Evolutionary conservation across 1,284 basidiomycete species (phyloP).

Genomic region (Leccinum laetum): DNA sequence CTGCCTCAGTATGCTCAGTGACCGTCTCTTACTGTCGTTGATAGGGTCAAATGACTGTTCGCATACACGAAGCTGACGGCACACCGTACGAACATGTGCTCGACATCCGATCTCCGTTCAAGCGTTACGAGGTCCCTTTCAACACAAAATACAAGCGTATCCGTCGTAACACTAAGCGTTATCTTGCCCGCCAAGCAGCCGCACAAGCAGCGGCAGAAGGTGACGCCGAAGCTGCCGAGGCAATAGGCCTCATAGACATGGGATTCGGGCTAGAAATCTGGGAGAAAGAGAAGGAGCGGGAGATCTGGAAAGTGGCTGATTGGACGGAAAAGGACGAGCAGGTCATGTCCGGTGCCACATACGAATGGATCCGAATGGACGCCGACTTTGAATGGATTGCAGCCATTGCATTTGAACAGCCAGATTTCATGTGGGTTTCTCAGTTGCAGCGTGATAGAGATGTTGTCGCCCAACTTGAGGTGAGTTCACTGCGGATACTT

Average conservation of each 20-base stretch:
- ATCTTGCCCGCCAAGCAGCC: constrained; percentile 91
- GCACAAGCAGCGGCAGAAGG: constrained; percentile 93
- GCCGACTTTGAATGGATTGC: too few relatives aligned
- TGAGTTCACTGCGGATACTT: too few relatives aligned
- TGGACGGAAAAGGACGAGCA: constrained; percentile 27
- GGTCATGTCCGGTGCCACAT: too few relatives aligned
- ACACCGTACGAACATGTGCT: constrained; percentile 99
- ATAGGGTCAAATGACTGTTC: constrained; percentile 96
- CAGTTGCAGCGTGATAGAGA: too few relatives aligned
- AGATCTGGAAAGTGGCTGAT: constrained; percentile 62
- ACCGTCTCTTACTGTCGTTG: constrained; percentile 6
- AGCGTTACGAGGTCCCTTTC: constrained; percentile 96
- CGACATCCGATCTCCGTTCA: constrained; percentile 85
- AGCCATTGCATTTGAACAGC: too few relatives aligned
- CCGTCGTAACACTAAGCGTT: constrained; percentile 91
- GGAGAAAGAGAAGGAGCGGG: constrained; percentile 93
- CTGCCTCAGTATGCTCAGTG: constrained; percentile 2
- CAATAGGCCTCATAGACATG: constrained; percentile 93
- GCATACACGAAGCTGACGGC: constrained; percentile 98
- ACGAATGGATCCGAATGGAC: too few relatives aligned
- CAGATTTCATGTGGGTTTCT: too few relatives aligned
- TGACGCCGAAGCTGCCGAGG: constrained; percentile 88
- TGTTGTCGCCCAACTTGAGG: too few relatives aligned
- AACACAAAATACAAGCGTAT: constrained; percentile 99
- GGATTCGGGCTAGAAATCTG: constrained; percentile 96